Evolutionary conservation across 305 asterid genomes (phyloP).

Genomic region (Fraxinus latifolia): DNA sequence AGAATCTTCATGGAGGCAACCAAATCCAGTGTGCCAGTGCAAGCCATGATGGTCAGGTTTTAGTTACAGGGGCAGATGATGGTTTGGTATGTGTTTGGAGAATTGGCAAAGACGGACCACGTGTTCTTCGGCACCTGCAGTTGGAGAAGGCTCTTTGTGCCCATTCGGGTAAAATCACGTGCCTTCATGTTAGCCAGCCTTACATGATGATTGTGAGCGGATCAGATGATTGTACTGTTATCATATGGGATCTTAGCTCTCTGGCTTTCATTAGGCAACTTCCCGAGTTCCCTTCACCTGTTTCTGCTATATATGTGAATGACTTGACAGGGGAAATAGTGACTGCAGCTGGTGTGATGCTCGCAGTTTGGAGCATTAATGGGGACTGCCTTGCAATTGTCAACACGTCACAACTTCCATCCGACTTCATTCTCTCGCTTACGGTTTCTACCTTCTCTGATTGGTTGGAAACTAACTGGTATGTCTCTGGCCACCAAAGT

Average conservation of each 20-base stretch:
- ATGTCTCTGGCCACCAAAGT: conserved; percentile 94
- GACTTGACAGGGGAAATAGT: conserved; percentile 85
- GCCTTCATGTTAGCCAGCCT: conserved; percentile 90
- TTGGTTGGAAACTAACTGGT: conserved; percentile 84
- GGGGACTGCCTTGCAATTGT: conserved; percentile 96
- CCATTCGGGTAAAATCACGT: conserved; percentile 79
- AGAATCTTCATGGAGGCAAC: conserved; percentile 92
- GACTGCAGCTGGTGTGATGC: conserved; percentile 96
- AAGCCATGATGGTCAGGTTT: conserved; percentile 81
- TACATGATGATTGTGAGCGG: conserved; percentile 97
- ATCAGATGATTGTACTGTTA: conserved; percentile 86
- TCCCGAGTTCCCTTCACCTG: conserved; percentile 82
- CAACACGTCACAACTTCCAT: conserved; percentile 95
- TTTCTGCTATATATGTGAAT: conserved; percentile 78
- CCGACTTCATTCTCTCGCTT: conserved; percentile 79
- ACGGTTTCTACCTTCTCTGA: conserved; percentile 74
- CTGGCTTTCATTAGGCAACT: conserved; percentile 82
- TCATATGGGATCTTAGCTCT: conserved; percentile 96
- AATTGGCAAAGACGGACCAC: conserved; percentile 71
- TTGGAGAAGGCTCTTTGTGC: conserved; percentile 85
- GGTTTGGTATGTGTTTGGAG: conserved; percentile 88
- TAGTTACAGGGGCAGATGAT: conserved; percentile 93
- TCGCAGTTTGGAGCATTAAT: conserved; percentile 92
- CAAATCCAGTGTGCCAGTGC: conserved; percentile 92
- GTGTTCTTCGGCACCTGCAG: conserved; percentile 54